These are phyloP conservation scores for Plasmodium sp. DNA, from an alignment of 169 alveolate species.

Conservation along the genomic window DNA sequence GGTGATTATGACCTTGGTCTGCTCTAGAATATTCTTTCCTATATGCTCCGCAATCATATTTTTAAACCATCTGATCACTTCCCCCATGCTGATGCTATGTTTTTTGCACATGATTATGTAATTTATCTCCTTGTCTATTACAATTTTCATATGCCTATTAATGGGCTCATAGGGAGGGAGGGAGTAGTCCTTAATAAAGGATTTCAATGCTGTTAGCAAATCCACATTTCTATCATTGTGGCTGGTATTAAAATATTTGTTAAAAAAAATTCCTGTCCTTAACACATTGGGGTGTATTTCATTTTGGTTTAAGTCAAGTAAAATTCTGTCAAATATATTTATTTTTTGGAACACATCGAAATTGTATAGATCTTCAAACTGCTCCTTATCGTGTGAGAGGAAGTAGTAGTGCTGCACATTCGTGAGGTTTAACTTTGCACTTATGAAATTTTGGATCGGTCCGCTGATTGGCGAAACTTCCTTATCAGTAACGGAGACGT, in stretches of 20 bases:
- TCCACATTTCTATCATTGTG: constrained; percentile 79
- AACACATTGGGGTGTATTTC: constrained; percentile 79
- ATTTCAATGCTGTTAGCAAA: constrained; percentile 77
- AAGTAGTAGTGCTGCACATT: constrained; percentile 34
- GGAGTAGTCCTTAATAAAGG: constrained; percentile 79
- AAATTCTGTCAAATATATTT: constrained; percentile 68
- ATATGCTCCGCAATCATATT: constrained; percentile 66
- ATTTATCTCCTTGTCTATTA: constrained; percentile 77
- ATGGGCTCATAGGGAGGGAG: constrained; percentile 81
- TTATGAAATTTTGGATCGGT: constrained; percentile 36
- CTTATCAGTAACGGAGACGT: not conserved
- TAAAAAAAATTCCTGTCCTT: constrained; percentile 81
- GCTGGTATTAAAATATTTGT: constrained; percentile 69
- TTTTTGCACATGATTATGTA: constrained; percentile 79
- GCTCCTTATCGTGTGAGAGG: constrained; percentile 22
- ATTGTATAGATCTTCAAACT: constrained; percentile 30
- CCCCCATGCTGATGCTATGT: constrained; percentile 82
- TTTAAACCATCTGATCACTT: constrained; percentile 81
- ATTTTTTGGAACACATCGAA: constrained; percentile 53
- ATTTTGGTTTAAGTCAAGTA: constrained; percentile 73
- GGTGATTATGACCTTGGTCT: constrained; percentile 52
- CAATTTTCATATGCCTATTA: constrained; percentile 77
- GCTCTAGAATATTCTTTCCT: constrained; percentile 48
- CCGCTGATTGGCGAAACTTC: not conserved
- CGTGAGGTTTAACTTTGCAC: constrained; percentile 14